Base-by-base conservation (phyloP, 2,329 filamentous ascomycete species). In the Dichotomopilus funicola region DNA sequence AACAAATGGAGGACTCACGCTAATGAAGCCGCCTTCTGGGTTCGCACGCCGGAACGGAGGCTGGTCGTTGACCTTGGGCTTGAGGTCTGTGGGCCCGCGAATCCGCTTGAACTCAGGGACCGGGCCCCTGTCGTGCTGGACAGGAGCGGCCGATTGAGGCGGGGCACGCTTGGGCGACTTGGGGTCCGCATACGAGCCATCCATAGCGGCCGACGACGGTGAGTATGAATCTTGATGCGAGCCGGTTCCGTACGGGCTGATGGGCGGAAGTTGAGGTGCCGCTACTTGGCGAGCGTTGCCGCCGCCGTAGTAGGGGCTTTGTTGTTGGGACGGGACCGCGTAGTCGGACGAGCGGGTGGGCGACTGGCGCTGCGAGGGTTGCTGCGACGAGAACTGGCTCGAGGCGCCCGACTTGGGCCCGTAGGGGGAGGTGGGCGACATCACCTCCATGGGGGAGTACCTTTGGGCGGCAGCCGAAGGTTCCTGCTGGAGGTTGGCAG, bases 1-100 rank as follows among this genome's bases (percentile, higher is more conserved):
- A 48, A 46, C 38, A 47, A 34, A 49, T 41, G 46, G 38, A 53
- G 41, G 41, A 44, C 88, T 74, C 79, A 95, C 90, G 71, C 94
- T 97, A 70, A 99, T 96, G 69, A 99, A 99, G 49, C 94, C 94
- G 52, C 94, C 94, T 69, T 99, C 94, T 1, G 94, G 94, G 65
- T 96, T 95, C 54, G 94, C 94, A 72, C 94, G 85, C 64, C 94
- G 83, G 69, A 95, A 97, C 1, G 90, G 82, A 53, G 94, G 94
- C 69, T 99, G 94, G 19, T 82, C 68, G 71, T 92, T 96, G 69
- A 94, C 84, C 68, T 87, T 88, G 44, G 91, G 89, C 59, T 86
- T 82, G 64, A 99, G 73, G 57, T 97, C 91, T 53, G 82, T 76
- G 33, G 85, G 74, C 33, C 82, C 83, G 59, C 86, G 80, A 64